phyloP scores from a whole-genome alignment of 1,284 basidiomycete species.

The Papiliotrema terrestris region DNA sequence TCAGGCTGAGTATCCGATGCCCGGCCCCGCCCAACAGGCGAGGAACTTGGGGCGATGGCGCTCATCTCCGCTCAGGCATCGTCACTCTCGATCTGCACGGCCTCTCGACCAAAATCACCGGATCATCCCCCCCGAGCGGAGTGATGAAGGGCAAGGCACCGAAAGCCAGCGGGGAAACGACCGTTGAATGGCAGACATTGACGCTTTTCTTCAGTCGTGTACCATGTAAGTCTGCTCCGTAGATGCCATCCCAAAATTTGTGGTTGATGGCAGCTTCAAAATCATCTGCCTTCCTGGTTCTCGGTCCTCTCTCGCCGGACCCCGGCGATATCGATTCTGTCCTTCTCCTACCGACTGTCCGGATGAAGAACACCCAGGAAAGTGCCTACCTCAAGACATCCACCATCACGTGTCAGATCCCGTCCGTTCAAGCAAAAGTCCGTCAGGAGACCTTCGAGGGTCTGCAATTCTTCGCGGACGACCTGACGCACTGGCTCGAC shows the following conservation, averaged over 20 bases:
- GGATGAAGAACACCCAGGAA: conserved; percentile 33
- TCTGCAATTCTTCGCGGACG: conserved; percentile 81
- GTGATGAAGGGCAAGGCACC: neutral
- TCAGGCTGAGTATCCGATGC: conserved; percentile 45
- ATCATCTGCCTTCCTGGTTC: conserved; percentile 36
- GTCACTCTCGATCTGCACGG: conserved; percentile 45
- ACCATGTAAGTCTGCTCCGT: conserved; percentile 26
- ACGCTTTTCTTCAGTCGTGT: conserved; percentile 42
- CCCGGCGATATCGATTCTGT: conserved; percentile 23
- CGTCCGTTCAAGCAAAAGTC: conserved; percentile 62
- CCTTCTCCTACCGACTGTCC: conserved; percentile 47
- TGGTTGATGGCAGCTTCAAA: conserved; percentile 22
- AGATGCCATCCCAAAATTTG: neutral
- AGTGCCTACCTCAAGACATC: conserved; percentile 21
- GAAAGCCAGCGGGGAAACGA: conserved; percentile 1
- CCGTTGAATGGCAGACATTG: conserved; percentile 38
- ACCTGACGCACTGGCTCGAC: conserved; percentile 65
- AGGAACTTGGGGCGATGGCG: conserved; percentile 44
- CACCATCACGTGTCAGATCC: conserved; percentile 53
- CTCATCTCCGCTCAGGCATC: conserved; percentile 44
- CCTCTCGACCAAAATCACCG: conserved; percentile 12
- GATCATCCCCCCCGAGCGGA: neutral
- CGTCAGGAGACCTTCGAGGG: conserved; percentile 60
- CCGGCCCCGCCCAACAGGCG: conserved; percentile 41
- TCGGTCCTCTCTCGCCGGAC: conserved; percentile 41